A percentile compares a stretch with the other conserved stretches of the same genome.
These are phyloP conservation scores for Cyberlindnera bimundalis DNA, from an alignment of 805 yeast genomes.

Conservation along the genomic window DNA sequence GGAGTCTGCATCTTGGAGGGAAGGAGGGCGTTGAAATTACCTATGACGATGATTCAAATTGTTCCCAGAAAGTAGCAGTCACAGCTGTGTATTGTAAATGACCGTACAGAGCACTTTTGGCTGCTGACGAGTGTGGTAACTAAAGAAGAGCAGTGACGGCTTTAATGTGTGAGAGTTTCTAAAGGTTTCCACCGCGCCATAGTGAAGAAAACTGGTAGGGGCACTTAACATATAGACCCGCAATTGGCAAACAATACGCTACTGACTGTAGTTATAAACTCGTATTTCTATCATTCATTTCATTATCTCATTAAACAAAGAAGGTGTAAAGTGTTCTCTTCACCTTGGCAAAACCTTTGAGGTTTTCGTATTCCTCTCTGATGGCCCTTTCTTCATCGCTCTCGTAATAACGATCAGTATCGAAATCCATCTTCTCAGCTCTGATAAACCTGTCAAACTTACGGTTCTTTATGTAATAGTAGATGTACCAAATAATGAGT, in stretches of 20 bases:
- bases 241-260: too few relatives aligned
- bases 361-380: conserved; percentile 13
- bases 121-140: too few relatives aligned
- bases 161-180: too few relatives aligned
- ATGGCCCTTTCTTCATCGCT: conserved; percentile 41
- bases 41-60: too few relatives aligned
- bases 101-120: too few relatives aligned
- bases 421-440: conserved; percentile 49
- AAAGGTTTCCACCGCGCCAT: too few relatives aligned
- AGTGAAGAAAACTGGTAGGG: too few relatives aligned
- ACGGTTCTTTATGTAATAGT: conserved; percentile 26
- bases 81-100: too few relatives aligned
- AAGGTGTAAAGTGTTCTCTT: conserved; percentile 18
- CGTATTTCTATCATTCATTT: neutral
- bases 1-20: neutral
- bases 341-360: conserved; percentile 42
- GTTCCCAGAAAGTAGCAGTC: too few relatives aligned
- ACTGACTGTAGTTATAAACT: neutral
- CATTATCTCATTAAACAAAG: conserved; percentile 9
- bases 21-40: neutral
- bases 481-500: conserved; percentile 40
- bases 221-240: too few relatives aligned
- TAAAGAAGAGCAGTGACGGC: too few relatives aligned
- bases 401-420: conserved; percentile 46
- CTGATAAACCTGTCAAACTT: conserved; percentile 37